Conservation (phyloP, 225 moss, liverwort and hornwort genomes). For the Pseudisothecium myosuroides region DNA sequence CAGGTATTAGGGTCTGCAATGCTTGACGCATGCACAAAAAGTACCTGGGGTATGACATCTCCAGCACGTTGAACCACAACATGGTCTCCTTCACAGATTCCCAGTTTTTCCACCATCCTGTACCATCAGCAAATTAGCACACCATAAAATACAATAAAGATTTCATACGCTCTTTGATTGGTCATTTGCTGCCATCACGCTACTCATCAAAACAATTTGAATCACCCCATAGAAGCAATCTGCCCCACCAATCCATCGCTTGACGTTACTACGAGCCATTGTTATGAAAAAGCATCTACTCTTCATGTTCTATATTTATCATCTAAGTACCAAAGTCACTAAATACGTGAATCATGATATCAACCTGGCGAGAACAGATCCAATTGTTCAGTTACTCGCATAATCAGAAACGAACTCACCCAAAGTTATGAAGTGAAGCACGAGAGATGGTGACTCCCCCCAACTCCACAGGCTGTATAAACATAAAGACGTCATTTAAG, state of each 20-base stretch:
- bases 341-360: background rate
- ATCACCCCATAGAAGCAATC: background rate
- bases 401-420: constrained; percentile 24
- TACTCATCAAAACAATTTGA: background rate
- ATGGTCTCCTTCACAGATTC: constrained; percentile 82
- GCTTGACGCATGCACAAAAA: background rate
- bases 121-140: background rate
- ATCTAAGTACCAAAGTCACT: background rate
- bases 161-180: background rate
- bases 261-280: background rate
- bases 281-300: background rate
- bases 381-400: background rate
- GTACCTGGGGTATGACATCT: constrained; percentile 89
- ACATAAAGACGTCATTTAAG: background rate
- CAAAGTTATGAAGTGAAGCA: constrained; percentile 77
- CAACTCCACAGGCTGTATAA: constrained; percentile 69
- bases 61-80: constrained; percentile 81
- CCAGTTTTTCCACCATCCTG: constrained; percentile 69
- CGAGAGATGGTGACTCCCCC: constrained; percentile 72
- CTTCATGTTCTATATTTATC: background rate
- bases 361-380: background rate
- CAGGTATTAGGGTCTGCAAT: background rate
- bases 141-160: background rate
- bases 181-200: background rate
- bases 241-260: background rate